phyloP scores from a whole-genome alignment of 306 rosid genomes.

The Vigna reflexopilosa region DNA sequence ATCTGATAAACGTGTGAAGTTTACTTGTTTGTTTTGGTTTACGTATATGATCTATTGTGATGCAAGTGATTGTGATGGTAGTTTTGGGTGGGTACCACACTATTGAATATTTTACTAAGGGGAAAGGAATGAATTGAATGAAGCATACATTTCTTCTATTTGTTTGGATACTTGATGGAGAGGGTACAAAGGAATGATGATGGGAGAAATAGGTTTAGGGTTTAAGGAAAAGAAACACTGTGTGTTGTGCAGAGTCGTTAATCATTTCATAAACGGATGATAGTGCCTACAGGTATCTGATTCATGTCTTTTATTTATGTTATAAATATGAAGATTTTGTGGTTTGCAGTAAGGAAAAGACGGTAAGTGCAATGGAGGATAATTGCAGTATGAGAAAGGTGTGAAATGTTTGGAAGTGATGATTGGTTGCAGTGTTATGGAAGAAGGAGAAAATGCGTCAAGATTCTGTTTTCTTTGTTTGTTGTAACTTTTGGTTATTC shows the following conservation, averaged over 20 bases:
- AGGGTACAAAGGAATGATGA: neutral
- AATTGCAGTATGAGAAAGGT: neutral
- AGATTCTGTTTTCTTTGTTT: conserved; percentile 55
- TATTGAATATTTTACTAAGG: neutral
- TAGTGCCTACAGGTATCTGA: no score
- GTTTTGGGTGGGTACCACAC: neutral
- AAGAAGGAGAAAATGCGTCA: neutral
- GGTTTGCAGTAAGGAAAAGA: no score
- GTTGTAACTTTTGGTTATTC: conserved; percentile 42
- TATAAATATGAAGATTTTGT: no score
- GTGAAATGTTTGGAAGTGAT: neutral
- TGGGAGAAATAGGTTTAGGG: neutral
- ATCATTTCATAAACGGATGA: no score
- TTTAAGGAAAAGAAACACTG: neutral
- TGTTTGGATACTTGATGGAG: conserved; percentile 1
- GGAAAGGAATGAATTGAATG: neutral
- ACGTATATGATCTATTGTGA: conserved; percentile 12
- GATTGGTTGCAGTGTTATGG: neutral
- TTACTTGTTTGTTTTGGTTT: neutral
- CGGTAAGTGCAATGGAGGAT: neutral
- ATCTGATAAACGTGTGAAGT: conserved; percentile 4
- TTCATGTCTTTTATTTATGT: no score
- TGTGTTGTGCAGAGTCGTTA: no score
- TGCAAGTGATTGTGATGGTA: neutral
- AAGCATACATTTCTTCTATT: neutral